A percentile compares a stretch with the other conserved stretches of the same genome.
Conservation (phyloP, 352 stramenopile genomes). For the Globisporangium paroecandrum region DNA sequence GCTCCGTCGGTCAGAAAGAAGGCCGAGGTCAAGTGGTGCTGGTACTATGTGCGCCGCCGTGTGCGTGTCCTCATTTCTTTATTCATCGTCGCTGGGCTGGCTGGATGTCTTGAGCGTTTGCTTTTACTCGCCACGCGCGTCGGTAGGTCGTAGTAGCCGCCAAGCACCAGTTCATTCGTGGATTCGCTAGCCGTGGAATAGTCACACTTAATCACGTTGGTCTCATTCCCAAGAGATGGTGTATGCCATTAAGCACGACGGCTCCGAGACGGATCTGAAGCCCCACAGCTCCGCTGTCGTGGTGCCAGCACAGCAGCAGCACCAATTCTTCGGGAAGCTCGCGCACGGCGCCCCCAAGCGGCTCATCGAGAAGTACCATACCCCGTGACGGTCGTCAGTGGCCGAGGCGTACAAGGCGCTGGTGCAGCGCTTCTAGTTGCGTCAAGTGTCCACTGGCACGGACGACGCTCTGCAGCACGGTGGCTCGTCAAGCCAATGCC, state of each 20-base stretch:
- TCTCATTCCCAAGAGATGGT: not conserved
- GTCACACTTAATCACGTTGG: not conserved
- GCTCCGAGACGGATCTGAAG: not conserved
- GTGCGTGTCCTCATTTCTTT: no score
- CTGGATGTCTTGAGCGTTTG: no score
- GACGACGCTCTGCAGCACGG: not conserved
- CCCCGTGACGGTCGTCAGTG: not conserved
- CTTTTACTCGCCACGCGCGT: no score
- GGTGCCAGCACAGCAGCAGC: not conserved
- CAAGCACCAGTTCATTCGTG: not conserved
- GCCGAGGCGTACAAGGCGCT: not conserved
- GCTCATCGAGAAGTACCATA: not conserved
- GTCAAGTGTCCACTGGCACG: not conserved
- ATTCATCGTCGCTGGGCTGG: no score
- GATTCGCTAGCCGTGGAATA: not conserved
- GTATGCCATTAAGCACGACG: not conserved
- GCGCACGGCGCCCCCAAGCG: not conserved
- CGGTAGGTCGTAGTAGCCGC: no score
- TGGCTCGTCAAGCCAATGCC: not conserved
- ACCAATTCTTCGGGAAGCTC: not conserved
- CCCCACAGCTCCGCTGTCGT: not conserved
- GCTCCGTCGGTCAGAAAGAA: no score
- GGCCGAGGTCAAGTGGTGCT: no score
- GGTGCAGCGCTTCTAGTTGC: conserved; percentile 6
- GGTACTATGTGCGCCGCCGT: no score